Evolutionary conservation across 352 stramenopile species (phyloP), one percentile per base, ranked within the genome.

Genomic region (Phytophthora pistaciae): DNA sequence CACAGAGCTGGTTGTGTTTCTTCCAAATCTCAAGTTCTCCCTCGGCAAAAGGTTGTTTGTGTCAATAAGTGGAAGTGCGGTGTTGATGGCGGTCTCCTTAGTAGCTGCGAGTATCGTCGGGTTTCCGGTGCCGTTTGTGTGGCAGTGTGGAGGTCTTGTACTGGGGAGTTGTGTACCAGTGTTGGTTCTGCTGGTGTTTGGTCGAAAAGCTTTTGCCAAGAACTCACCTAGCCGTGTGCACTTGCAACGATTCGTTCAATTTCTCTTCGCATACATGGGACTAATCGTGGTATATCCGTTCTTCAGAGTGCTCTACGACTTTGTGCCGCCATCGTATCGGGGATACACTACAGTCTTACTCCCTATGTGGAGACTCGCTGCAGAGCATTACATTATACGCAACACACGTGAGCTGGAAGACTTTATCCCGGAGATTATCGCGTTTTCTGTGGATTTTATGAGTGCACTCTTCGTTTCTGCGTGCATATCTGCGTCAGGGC

Each of bases 401-500:
- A n/a, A 42, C 9, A 40, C 40, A 9, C 27, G 52, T 16, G 25
- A 66, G n/a, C 20, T 59, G 5, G 57, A 72, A 38, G 65, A 72
- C 16, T 67, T 42, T 29, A 53, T 66, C 1, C 64, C 56, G 1
- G 55, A 59, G 38, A 29, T 64, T 5, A 56, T 72, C 8, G 58
- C 64, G 1, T 60, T 71, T 23, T 56, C 46, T 0, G 50, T 68
- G 8, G 68, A 72, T 23, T 62, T 75, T 21, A 65, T 72, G 8
- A 21, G 60, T 27, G 25, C 56, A n/a, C 62, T 70, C 5, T 75
- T 71, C 18, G 53, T 70, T 3, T 67, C 50, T 4, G 62, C 68
- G 11, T 75, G 62, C 44, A 66, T 72, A 29, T 66, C 40, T 13
- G 56, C 49, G 21, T 53, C 64, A 0, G 25, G 29, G 11, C 68